Evolutionary conservation across 2,329 filamentous ascomycete genomes (phyloP).

Genomic region (Helotiales sp.): DNA sequence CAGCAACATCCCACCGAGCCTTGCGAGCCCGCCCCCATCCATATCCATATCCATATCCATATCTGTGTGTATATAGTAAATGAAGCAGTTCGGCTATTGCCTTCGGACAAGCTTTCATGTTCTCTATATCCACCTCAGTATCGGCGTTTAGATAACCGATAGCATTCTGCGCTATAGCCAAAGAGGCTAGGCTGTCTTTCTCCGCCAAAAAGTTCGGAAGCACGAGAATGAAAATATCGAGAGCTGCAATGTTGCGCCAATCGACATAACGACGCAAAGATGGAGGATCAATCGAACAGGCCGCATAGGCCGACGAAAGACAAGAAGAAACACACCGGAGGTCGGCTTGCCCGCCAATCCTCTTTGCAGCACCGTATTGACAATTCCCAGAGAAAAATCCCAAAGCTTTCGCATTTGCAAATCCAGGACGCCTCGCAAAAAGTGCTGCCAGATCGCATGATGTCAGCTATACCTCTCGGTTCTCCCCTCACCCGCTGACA

Average conservation of each 20-base stretch:
- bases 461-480: constrained; percentile 40
- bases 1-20: too few species aligned
- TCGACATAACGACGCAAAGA: constrained; percentile 35
- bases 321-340: constrained; percentile 75
- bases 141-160: constrained; percentile 15
- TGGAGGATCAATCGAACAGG: constrained; percentile 83
- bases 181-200: neutral
- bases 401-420: constrained; percentile 39
- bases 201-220: constrained; percentile 14
- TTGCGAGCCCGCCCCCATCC: too few species aligned
- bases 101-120: too few species aligned
- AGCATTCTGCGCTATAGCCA: neutral
- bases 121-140: neutral
- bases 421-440: constrained; percentile 37
- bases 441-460: constrained; percentile 52
- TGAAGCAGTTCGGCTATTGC: too few species aligned
- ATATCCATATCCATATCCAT: too few species aligned
- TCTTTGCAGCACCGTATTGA: constrained; percentile 4
- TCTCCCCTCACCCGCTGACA: constrained; percentile 9
- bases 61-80: too few species aligned
- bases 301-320: constrained; percentile 85
- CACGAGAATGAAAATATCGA: constrained; percentile 8
- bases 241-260: constrained; percentile 4
- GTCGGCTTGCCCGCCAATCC: constrained; percentile 38
- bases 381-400: constrained; percentile 34